Conservation (phyloP, 768 basidiomycete genomes). For the Baorangia bicolor region DNA sequence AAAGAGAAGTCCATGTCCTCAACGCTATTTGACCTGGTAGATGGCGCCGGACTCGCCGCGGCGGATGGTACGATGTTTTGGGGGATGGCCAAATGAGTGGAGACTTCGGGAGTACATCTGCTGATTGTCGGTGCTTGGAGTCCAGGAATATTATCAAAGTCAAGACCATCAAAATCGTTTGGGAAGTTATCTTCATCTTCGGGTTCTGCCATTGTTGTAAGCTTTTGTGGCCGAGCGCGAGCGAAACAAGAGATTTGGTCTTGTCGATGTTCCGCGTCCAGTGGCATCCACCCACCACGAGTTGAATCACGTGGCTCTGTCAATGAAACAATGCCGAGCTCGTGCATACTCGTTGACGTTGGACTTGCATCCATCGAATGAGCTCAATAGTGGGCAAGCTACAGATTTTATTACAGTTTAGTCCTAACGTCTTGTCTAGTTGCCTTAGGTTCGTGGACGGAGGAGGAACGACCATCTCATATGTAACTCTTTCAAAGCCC, state of each 20-base stretch:
- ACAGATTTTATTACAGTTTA: background rate
- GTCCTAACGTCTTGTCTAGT: background rate
- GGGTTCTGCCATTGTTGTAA: constrained; percentile 22
- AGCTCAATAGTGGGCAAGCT: background rate
- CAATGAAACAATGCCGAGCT: background rate
- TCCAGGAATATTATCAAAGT: constrained; percentile 41
- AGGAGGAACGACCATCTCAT: background rate
- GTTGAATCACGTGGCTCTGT: constrained; percentile 4
- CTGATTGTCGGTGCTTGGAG: constrained; percentile 20
- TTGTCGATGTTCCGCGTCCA: background rate
- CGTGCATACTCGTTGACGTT: too few species aligned
- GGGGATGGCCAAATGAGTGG: background rate
- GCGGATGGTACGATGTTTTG: background rate
- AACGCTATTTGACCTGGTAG: background rate
- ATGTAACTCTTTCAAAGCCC: background rate
- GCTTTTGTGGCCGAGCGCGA: background rate
- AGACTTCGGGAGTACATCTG: background rate
- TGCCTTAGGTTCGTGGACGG: background rate
- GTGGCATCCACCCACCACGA: background rate
- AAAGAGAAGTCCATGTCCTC: constrained; percentile 28
- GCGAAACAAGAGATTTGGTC: background rate
- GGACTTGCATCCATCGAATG: background rate
- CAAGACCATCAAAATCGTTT: constrained; percentile 52
- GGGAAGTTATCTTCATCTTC: constrained; percentile 51
- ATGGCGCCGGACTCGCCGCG: constrained; percentile 13